These are phyloP conservation scores for Chytridiales sp. DNA, from an alignment of 371 early-diverging fungal genomes.

Conservation along the genomic window DNA sequence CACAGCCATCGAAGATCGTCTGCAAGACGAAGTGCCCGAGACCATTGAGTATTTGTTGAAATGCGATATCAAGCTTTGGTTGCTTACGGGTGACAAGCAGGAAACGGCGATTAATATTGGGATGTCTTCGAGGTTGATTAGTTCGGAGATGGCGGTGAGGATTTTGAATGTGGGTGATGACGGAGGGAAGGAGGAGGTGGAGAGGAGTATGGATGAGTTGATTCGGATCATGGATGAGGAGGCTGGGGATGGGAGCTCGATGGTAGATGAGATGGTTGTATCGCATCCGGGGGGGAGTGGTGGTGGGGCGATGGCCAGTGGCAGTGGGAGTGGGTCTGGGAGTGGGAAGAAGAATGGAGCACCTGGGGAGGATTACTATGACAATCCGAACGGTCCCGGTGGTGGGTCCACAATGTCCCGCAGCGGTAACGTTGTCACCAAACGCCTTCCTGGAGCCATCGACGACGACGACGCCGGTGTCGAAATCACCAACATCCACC, in stretches of 20 bases:
- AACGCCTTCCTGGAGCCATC: background rate
- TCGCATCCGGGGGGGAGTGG: conserved; percentile 6
- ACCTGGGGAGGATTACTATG: too few species aligned
- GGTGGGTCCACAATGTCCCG: too few species aligned
- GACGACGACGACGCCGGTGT: background rate
- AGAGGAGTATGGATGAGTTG: conserved; percentile 19
- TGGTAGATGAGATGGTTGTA: conserved; percentile 15
- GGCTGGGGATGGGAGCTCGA: conserved; percentile 13
- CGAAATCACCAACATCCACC: background rate
- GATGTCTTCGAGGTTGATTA: conserved; percentile 46
- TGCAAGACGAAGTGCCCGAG: conserved; percentile 62
- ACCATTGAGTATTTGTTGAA: conserved; percentile 54
- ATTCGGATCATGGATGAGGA: conserved; percentile 15
- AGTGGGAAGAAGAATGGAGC: too few species aligned
- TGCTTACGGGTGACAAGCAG: conserved; percentile 68
- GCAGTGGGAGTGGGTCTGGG: too few species aligned
- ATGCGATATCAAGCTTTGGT: conserved; percentile 45
- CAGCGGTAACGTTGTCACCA: too few species aligned
- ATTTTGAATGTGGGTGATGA: conserved; percentile 33
- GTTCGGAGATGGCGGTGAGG: conserved; percentile 35
- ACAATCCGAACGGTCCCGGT: too few species aligned
- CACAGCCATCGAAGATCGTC: conserved; percentile 68
- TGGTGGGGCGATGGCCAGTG: too few species aligned
- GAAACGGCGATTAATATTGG: conserved; percentile 74
- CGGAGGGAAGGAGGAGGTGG: conserved; percentile 8